Evolutionary conservation across 768 basidiomycete species (phyloP), one percentile per base, ranked within the genome.

Genomic region (Lentinula detonsa): DNA sequence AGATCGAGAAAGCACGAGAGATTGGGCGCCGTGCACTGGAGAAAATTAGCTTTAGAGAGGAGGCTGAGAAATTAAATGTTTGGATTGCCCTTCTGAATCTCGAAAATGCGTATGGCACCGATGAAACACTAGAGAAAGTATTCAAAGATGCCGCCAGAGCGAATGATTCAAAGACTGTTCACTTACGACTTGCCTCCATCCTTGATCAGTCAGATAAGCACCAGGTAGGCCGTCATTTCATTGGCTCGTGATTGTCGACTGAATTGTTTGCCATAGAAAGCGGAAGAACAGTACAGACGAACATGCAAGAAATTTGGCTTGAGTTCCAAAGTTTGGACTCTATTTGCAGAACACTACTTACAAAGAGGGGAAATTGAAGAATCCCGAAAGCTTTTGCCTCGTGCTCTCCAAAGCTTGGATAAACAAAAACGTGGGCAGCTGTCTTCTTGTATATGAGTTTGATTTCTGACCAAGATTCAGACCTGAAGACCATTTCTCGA

Each of bases 21-120:
- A 87, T 95, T 56, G 95, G 87, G 51, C 82, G 85, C 57, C 85
- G 92, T 23, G 96, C 95, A 4, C 78, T 98, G 49, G 79, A 84
- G 63, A 88, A 88, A 10, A 98, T 99, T 75, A 90, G 82, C 69
- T 98, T 96, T 78, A 85, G 96, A 46, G 97, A 99, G 73, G 97
- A 99, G 73, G 87, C 87, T 65, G 97, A 99, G 74, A 93, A 90
- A 71, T 74, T 98, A 64, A 99, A 99, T 68, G 87, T 99, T 45
- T 99, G 97, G 97, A 91, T 96, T 70, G 97, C 96, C 8, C 74
- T 96, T 52, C 82, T 99, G 63, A 99, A 99, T 68, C 70, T 99
- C 68, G 97, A 99, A 76, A 95, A 95, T 66, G 77, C 87, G 13
- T 98, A 95, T 69, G 97, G 97, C 1, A 91, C 88, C 7, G 88